A percentile compares a stretch with the other conserved stretches of the same genome.
Conservation (phyloP, 768 basidiomycete genomes). For the Tulasnella sp. region DNA sequence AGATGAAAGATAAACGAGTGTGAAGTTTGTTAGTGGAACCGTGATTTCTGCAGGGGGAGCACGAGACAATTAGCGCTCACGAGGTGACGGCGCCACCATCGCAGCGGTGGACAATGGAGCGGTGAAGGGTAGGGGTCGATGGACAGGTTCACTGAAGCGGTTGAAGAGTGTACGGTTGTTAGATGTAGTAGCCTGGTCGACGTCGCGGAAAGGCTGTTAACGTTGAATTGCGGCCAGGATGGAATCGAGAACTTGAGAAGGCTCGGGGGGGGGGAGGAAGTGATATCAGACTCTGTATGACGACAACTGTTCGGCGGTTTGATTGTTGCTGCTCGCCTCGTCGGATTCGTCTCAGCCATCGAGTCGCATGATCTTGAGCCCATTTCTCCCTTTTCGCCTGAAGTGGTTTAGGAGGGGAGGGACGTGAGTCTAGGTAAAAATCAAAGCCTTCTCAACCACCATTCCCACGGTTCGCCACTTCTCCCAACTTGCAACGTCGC, state of each 20-base stretch:
- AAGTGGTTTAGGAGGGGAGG: no score
- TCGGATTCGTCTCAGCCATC: slow-evolving; percentile 12
- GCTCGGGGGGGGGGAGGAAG: background rate
- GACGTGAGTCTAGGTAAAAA: no score
- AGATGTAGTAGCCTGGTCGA: background rate
- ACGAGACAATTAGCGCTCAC: no score
- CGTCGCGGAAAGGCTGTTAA: slow-evolving; percentile 2
- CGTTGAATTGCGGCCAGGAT: background rate
- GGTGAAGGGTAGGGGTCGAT: no score
- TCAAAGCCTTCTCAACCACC: no score
- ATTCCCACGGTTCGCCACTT: no score
- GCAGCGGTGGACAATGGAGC: no score
- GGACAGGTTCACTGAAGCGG: background rate
- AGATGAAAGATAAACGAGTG: no score
- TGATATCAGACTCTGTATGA: background rate
- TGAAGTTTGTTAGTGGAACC: no score
- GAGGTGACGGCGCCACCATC: no score
- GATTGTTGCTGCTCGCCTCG: background rate
- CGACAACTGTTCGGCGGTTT: background rate
- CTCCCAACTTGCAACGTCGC: no score
- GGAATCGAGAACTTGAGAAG: background rate
- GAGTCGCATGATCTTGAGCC: background rate
- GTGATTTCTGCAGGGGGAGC: no score
- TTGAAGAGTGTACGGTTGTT: background rate
- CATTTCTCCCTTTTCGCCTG: background rate